Evolutionary conservation across 331 rosid species (phyloP), one percentile per base, ranked within the genome.

Genomic region (Dryas integrifolia): DNA sequence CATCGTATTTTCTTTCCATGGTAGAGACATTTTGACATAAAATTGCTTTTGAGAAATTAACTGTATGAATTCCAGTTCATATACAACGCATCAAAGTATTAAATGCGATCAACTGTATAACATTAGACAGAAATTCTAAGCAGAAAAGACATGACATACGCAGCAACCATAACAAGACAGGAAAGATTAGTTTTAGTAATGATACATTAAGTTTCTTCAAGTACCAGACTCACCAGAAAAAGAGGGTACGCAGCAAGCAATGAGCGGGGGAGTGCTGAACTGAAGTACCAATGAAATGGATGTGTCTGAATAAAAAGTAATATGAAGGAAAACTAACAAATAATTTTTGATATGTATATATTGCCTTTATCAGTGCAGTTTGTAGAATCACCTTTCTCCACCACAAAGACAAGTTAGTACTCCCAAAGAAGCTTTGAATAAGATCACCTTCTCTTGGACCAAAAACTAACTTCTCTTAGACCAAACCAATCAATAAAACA

Each of bases 221-320:
- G 46, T 44, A n/a, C 43, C 66, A 49, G 67, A 79, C 94, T 76
- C 67, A 91, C 98, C 88, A 91, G 65, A 64, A 88, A 94, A 75
- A 94, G 98, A 77, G 98, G 98, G 82, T 88, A 94, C 72, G 92
- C 95, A 80, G 83, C 97, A 85, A 94, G 95, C 83, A 94, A 79
- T 55, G 87, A 85, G 53, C 96, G 96, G 58, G 98, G 97, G 43
- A 94, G 96, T 6, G 96, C 97, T 50, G 97, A 94, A 52, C 97
- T 85, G 86, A 94, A 94, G 75, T 94, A 94, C 98, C 98, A 94
- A 77, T 94, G 90, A 74, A 82, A 79, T 64, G 96, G 70, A 67
- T 94, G 92, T 30, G 88, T 94, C 98, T 94, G 72, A 84, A 58
- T 81, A 77, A 69, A 79, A 30, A 45, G 65, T 46, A 65, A 68